Base-by-base conservation (phyloP, 257 asterid genomes). In the Capsicum pubescens region DNA sequence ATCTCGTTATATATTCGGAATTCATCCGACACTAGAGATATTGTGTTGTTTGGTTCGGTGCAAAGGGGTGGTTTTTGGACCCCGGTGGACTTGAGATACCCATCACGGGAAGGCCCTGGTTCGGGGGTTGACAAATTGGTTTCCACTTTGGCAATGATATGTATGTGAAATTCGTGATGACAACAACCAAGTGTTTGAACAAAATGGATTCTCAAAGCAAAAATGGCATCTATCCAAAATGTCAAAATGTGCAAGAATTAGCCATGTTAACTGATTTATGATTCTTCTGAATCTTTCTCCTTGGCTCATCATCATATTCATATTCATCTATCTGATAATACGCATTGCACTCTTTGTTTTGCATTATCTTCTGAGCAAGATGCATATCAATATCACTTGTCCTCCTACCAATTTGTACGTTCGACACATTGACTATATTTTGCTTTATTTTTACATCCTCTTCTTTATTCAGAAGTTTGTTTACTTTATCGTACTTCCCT, bases 281-380 rank as follows among this genome's bases (percentile, higher is more conserved):
- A 26, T 26, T 26, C 32, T 26, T 26, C 32, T 91, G 90, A 59
- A 70, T 32, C 87, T 92, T 95, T 84, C 83, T 92, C 87, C 88
- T 91, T 80, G 98, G 97, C 80, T 92, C 94, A 42, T 87, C 96
- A 42, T 94, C 99, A 84, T 92, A 92, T 82, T 95, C 99, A 85
- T 95, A 94, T 89, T 95, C 99, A 26, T 26, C 32, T 26, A 1
- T 26, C 1, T 26, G 32, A 83, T 94, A 84, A 78, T 97, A 87
- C 79, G 82, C 57, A 80, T 83, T 90, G 84, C 85, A 95, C 60
- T 90, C 88, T 83, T 92, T 90, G 83, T 94, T 92, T 16, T 89
- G 91, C 87, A 84, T 66, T 79, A 95, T 95, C 55, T 81, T 91
- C 82, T 89, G 89, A 86, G 99, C 97, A 68, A 95, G 90, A 91